A percentile compares a stretch with the other conserved stretches of the same genome.
Conservation (phyloP, 805 yeast genomes). For the Brettanomyces nanus region DNA sequence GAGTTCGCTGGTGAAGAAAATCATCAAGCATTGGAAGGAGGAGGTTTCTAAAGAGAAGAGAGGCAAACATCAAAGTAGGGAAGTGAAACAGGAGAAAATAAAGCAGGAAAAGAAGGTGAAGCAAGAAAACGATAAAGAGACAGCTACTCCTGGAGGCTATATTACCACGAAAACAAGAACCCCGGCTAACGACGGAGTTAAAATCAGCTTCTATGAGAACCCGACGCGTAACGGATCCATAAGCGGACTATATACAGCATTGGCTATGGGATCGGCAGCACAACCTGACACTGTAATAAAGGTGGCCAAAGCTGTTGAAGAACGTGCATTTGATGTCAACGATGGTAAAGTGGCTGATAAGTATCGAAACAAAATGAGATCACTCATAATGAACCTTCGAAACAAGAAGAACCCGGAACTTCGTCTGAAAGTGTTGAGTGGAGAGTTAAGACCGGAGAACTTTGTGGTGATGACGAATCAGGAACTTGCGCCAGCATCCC, state of each 20-base stretch:
- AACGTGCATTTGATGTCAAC: constrained; percentile 55
- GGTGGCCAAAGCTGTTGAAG: constrained; percentile 66
- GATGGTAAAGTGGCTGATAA: constrained; percentile 47
- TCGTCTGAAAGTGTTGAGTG: constrained; percentile 56
- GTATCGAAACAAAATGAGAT: constrained; percentile 78
- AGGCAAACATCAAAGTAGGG: constrained; percentile 6
- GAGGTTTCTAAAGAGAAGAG: constrained; percentile 63
- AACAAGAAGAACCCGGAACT: constrained; percentile 86
- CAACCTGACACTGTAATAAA: constrained; percentile 45
- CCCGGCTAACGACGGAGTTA: constrained; percentile 74
- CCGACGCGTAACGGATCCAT: constrained; percentile 79
- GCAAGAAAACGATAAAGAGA: constrained; percentile 4
- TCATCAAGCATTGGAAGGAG: constrained; percentile 87
- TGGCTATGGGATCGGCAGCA: constrained; percentile 68
- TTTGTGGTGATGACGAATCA: constrained; percentile 82
- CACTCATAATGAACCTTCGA: constrained; percentile 78
- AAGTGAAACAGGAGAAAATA: constrained; percentile 3
- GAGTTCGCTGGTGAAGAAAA: constrained; percentile 63
- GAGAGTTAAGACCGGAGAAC: constrained; percentile 57
- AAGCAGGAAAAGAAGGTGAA: constrained; percentile 6
- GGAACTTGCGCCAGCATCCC: constrained; percentile 90
- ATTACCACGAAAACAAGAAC: constrained; percentile 53
- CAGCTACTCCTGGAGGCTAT: background rate
- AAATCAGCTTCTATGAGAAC: constrained; percentile 61
- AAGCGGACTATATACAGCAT: constrained; percentile 77